A percentile compares a stretch with the other conserved stretches of the same genome.
Conservation (phyloP, 305 asterid species). For the Solanum hybrid region DNA sequence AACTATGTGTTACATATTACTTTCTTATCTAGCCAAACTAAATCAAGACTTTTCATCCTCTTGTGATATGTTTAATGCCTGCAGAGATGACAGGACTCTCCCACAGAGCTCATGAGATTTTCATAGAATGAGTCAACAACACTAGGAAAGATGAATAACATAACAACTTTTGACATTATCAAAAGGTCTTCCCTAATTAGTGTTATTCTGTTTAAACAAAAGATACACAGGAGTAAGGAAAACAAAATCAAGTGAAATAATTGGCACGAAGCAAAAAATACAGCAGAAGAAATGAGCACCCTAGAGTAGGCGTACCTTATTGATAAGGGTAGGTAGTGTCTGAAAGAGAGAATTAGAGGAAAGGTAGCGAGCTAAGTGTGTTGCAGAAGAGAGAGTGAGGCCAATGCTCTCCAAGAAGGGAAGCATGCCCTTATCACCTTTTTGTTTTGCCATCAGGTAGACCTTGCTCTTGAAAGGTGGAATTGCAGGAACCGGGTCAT, state of each 20-base stretch:
- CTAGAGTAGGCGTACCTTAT: constrained; percentile 30
- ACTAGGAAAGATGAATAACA: not conserved
- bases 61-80: not conserved
- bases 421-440: constrained; percentile 73
- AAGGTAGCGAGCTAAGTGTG: constrained; percentile 56
- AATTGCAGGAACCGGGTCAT: not conserved
- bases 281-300: not conserved
- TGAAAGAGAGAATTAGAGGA: constrained; percentile 28
- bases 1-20: not conserved
- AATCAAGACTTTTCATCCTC: not conserved
- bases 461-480: constrained; percentile 39
- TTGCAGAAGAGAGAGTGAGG: constrained; percentile 64
- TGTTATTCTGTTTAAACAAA: not conserved
- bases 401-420: constrained; percentile 88
- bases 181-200: not conserved
- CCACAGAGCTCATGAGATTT: not conserved
- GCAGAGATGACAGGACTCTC: not conserved
- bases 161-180: not conserved
- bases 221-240: not conserved
- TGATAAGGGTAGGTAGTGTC: constrained; percentile 50
- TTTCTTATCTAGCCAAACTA: not conserved
- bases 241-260: not conserved
- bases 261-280: not conserved
- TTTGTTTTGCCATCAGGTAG: constrained; percentile 51
- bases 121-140: not conserved